Percentiles rank a stretch among this genome's conserved stretches.
Evolutionary conservation across 352 stramenopile species (phyloP).

Genomic region (Pythium phragmitis): DNA sequence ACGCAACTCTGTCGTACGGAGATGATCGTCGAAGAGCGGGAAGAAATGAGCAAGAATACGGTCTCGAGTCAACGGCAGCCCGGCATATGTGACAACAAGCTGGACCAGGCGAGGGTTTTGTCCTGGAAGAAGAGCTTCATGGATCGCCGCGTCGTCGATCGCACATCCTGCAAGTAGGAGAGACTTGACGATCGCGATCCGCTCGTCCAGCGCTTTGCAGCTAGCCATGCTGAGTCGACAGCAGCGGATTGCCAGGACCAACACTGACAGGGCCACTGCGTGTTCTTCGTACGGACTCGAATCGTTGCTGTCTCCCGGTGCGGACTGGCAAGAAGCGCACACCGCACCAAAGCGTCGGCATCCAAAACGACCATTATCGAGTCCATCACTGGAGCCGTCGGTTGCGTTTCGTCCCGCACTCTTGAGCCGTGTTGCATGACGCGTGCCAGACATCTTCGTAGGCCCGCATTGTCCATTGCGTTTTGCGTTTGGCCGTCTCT

Average conservation of each 20-base stretch:
- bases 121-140: background rate
- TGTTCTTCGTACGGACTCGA: background rate
- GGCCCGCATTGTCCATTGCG: background rate
- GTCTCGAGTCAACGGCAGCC: background rate
- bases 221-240: background rate
- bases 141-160: slow-evolving; percentile 5
- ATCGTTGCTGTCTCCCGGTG: background rate
- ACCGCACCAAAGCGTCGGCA: slow-evolving; percentile 33
- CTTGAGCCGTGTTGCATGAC: too few species aligned
- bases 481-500: background rate
- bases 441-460: background rate
- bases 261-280: slow-evolving; percentile 16
- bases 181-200: slow-evolving; percentile 25
- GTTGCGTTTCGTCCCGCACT: background rate
- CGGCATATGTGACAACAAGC: slow-evolving; percentile 1
- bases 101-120: background rate
- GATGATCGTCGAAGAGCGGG: background rate
- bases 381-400: background rate
- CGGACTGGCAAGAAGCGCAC: slow-evolving; percentile 20
- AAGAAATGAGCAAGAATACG: slow-evolving; percentile 4
- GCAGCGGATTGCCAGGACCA: slow-evolving; percentile 37
- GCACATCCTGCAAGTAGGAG: slow-evolving; percentile 8
- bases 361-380: slow-evolving; percentile 11
- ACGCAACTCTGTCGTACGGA: background rate
- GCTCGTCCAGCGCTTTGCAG: background rate